These are phyloP conservation scores for Aspergillus cavernicola DNA, from an alignment of 495 filamentous ascomycete genomes.

Conservation along the genomic window DNA sequence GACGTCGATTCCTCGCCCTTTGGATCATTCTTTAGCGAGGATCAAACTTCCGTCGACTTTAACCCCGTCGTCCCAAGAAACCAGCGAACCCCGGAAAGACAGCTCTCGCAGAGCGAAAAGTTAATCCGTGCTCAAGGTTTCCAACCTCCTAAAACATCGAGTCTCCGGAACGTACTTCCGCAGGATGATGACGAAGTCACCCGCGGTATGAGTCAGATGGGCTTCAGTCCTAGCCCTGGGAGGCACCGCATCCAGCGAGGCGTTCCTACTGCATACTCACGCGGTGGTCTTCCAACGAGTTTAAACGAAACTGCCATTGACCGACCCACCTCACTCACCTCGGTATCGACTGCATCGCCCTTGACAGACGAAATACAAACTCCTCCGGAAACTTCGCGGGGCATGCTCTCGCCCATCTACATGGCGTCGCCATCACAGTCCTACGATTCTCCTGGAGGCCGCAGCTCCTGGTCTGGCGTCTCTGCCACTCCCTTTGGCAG, in stretches of 20 bases:
- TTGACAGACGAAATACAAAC: constrained; percentile 49
- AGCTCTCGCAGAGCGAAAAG: constrained; percentile 32
- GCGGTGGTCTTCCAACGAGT: constrained; percentile 19
- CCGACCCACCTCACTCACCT: constrained; percentile 58
- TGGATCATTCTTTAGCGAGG: constrained; percentile 40
- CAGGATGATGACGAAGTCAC: constrained; percentile 31
- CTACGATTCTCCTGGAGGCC: constrained; percentile 46
- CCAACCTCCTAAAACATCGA: constrained; percentile 35
- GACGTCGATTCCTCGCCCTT: constrained; percentile 39
- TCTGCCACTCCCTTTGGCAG: constrained; percentile 41
- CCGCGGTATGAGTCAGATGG: constrained; percentile 11
- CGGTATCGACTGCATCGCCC: constrained; percentile 54
- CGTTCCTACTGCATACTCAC: constrained; percentile 29
- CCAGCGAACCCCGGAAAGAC: constrained; percentile 36
- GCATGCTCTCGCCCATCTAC: constrained; percentile 52
- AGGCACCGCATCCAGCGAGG: constrained; percentile 21
- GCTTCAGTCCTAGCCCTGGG: constrained; percentile 24
- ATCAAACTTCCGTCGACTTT: constrained; percentile 42
- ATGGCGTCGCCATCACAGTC: constrained; percentile 41
- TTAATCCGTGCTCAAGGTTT: constrained; percentile 27
- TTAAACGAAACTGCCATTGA: constrained; percentile 31
- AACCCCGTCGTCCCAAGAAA: constrained; percentile 38
- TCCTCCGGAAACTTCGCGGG: constrained; percentile 44
- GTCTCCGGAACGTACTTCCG: constrained; percentile 37
- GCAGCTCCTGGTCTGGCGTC: constrained; percentile 45